These are phyloP conservation scores for Paramyrothecium sp. DNA, from an alignment of 2,329 filamentous ascomycete genomes.

Conservation along the genomic window DNA sequence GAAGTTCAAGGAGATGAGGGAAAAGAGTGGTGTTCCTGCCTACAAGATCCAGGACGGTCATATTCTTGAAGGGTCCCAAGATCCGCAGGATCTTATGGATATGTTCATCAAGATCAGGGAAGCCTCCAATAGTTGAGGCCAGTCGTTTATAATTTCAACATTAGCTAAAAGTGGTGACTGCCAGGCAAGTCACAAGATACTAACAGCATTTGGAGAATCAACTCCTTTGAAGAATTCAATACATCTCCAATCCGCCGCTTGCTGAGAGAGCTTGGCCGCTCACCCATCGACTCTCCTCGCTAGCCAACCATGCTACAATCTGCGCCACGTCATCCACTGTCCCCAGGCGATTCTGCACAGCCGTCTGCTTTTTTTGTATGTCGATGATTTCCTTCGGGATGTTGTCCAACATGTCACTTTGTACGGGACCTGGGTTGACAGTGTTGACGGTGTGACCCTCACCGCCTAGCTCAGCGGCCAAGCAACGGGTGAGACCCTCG, in stretches of 20 bases:
- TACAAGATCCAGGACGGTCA: slow-evolving; percentile 12
- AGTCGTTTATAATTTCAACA: too few relatives aligned
- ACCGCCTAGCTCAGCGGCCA: slow-evolving; percentile 56
- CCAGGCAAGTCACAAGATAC: too few relatives aligned
- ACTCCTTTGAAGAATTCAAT: neutral
- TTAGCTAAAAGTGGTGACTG: too few relatives aligned
- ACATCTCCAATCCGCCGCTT: slow-evolving; percentile 34
- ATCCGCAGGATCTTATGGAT: slow-evolving; percentile 13
- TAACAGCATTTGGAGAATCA: too few relatives aligned
- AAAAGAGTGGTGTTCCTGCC: slow-evolving; percentile 12
- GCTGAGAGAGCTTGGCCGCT: slow-evolving; percentile 56
- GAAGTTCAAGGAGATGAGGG: slow-evolving; percentile 3
- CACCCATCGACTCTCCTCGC: slow-evolving; percentile 46
- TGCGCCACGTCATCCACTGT: slow-evolving; percentile 52
- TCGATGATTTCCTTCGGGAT: slow-evolving; percentile 48
- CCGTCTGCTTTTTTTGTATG: slow-evolving; percentile 48
- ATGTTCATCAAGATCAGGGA: slow-evolving; percentile 15
- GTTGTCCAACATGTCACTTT: slow-evolving; percentile 55
- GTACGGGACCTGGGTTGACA: slow-evolving; percentile 57
- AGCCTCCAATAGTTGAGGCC: too few relatives aligned
- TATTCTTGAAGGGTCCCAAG: slow-evolving; percentile 9
- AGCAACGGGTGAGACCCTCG: slow-evolving; percentile 56
- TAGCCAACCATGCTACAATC: slow-evolving; percentile 54
- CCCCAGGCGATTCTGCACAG: slow-evolving; percentile 49
- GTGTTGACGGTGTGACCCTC: slow-evolving; percentile 60